Base-by-base conservation (phyloP, 768 basidiomycete species). In the Atractiella rhizophila region DNA sequence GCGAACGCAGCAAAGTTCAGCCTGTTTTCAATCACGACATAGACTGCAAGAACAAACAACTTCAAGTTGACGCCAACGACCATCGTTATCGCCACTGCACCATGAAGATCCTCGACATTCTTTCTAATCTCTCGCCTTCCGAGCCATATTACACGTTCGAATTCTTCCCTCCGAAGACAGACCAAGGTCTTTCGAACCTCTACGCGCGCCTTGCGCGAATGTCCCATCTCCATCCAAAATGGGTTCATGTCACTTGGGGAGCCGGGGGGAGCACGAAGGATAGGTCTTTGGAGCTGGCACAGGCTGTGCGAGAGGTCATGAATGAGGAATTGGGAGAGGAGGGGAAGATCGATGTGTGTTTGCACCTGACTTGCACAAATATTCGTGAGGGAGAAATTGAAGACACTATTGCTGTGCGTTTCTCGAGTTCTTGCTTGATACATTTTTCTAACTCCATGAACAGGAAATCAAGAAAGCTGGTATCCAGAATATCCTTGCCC, bases 281-380 rank as follows among this genome's bases (percentile, higher is more conserved):
- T 26, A 68, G 77, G 25, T 80, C 73, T 54, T 63, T 98, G 29
- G 83, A 86, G 48, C 68, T 98, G 2, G 86, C 85, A 0, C 69
- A 68, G 10, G 59, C 81, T 40, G 70, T 71, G 2, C 76, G 81
- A 58, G n/a, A n/a, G n/a, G n/a, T n/a, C n/a, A n/a, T n/a, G n/a
- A n/a, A n/a, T n/a, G 59, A 62, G 8, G 69, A 73, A 41, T 37
- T 96, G 59, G 91, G 86, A 0, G 67, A 96, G 19, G 85, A 96
- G 62, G n/a, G n/a, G n/a, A n/a, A n/a, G n/a, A n/a, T n/a, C n/a
- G n/a, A n/a, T n/a, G 88, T 85, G 23, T 94, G 85, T 63, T 83
- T 98, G 82, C 91, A 98, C 61, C 60, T 98, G 50, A 96, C 88
- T 33, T 96, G 91, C 57, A 96, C 91, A 37, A 91, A 88, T 62